Percentiles rank a stretch among this genome's conserved stretches.
Conservation (phyloP, 176 grass and related monocot genomes). For the Raddia distichophylla region DNA sequence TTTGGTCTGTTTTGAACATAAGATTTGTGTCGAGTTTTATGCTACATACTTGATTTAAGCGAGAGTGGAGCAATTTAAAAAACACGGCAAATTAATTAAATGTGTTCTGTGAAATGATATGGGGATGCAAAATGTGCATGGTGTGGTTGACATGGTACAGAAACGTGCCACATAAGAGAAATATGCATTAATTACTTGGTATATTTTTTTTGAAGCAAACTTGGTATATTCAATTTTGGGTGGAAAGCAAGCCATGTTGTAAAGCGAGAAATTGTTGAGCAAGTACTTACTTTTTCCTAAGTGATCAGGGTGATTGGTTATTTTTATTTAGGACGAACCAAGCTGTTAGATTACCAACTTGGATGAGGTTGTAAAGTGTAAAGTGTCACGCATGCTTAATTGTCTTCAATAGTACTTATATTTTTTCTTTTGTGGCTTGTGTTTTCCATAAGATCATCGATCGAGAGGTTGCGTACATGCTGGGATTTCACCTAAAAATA, state of each 20-base stretch:
- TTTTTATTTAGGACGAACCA: slow-evolving; percentile 36
- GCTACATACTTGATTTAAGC: too few relatives aligned
- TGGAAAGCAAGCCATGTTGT: slow-evolving; percentile 51
- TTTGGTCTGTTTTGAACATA: background rate
- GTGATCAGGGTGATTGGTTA: slow-evolving; percentile 41
- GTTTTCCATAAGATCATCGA: background rate
- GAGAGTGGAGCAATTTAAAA: too few relatives aligned
- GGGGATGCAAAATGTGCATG: background rate
- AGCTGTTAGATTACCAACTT: slow-evolving; percentile 46
- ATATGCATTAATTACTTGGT: background rate
- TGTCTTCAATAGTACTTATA: background rate
- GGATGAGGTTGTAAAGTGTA: slow-evolving; percentile 50
- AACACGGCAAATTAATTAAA: background rate
- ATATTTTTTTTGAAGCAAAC: too few relatives aligned
- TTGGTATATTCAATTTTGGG: slow-evolving; percentile 13
- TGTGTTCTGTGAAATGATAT: background rate
- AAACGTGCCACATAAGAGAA: slow-evolving; percentile 6
- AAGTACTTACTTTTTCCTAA: slow-evolving; percentile 6
- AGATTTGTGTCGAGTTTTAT: too few relatives aligned
- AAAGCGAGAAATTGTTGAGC: slow-evolving; percentile 41
- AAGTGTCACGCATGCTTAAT: slow-evolving; percentile 25
- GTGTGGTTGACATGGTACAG: slow-evolving; percentile 3
- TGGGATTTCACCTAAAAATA: background rate
- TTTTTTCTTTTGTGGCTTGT: background rate
- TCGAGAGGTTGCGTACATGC: background rate